phyloP scores from a whole-genome alignment of 495 filamentous ascomycete genomes.

The Parmelia sp. region DNA sequence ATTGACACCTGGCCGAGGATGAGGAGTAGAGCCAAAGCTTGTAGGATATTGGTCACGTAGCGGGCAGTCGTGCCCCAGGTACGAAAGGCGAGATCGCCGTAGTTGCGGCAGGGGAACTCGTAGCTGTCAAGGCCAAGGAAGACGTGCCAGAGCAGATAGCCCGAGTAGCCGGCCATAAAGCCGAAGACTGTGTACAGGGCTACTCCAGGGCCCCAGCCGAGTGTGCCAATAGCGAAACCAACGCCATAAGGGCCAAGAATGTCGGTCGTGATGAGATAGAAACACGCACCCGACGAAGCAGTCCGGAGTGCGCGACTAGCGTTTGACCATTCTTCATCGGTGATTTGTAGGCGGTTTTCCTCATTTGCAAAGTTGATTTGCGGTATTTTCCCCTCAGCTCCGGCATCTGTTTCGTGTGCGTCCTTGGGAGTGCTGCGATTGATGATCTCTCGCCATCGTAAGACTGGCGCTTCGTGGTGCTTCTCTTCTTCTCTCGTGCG shows the following conservation, averaged over 20 bases:
- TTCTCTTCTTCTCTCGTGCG: conserved; percentile 16
- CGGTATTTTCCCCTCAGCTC: background rate
- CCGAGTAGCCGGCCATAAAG: conserved; percentile 39
- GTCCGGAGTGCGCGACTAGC: conserved; percentile 40
- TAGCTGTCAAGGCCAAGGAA: conserved; percentile 53
- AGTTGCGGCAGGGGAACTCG: conserved; percentile 48
- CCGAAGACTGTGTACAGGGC: conserved; percentile 34
- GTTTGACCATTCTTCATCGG: conserved; percentile 42
- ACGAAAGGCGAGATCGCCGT: conserved; percentile 54
- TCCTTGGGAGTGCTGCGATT: background rate
- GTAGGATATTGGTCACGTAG: conserved; percentile 48
- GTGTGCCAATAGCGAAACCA: conserved; percentile 31
- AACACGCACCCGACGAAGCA: conserved; percentile 41
- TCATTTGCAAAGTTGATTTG: conserved; percentile 9
- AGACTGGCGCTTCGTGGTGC: conserved; percentile 26
- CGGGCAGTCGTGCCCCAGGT: conserved; percentile 47
- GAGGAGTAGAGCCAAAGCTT: conserved; percentile 47
- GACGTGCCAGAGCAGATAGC: conserved; percentile 51
- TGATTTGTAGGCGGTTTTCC: conserved; percentile 17
- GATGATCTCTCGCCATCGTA: conserved; percentile 29
- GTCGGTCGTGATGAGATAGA: conserved; percentile 56
- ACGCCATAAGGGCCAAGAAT: conserved; percentile 54
- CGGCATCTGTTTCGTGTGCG: background rate
- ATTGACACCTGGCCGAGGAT: conserved; percentile 49
- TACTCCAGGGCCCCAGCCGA: conserved; percentile 33